phyloP scores from a whole-genome alignment of 73 alveolate species.

The Tetrahymena thermophila region DNA sequence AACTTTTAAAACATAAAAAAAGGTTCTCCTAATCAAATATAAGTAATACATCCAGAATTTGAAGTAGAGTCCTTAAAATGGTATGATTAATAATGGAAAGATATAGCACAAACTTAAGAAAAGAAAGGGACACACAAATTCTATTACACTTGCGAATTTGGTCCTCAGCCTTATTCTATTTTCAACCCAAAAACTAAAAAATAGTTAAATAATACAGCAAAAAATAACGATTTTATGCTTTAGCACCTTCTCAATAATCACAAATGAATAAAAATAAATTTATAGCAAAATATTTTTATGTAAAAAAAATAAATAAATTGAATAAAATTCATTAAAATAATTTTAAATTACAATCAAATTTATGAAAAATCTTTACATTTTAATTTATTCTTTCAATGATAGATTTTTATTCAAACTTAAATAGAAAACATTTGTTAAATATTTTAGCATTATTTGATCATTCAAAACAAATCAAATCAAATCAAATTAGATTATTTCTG shows the following conservation, averaged over 20 bases:
- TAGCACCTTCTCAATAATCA: not conserved
- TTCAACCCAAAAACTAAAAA: not conserved
- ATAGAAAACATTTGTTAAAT: too few relatives aligned
- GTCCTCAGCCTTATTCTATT: not conserved
- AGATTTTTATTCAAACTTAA: too few relatives aligned
- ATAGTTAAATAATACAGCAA: not conserved
- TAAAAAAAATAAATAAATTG: too few relatives aligned
- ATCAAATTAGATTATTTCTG: too few relatives aligned
- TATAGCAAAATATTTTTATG: not conserved
- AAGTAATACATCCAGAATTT: not conserved
- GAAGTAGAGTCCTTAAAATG: not conserved
- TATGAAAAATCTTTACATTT: too few relatives aligned
- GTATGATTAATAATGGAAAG: not conserved
- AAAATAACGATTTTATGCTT: not conserved
- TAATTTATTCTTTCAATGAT: too few relatives aligned
- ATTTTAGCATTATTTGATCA: too few relatives aligned
- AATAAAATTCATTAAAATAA: too few relatives aligned
- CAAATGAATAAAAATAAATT: not conserved
- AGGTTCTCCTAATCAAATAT: not conserved
- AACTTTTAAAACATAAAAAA: not conserved
- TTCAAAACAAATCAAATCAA: too few relatives aligned
- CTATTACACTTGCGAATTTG: not conserved
- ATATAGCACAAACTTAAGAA: not conserved
- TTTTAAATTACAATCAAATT: too few relatives aligned
- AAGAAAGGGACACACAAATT: not conserved